Evolutionary conservation across 805 yeast genomes (phyloP).

Genomic region (Myxozyma geophila): DNA sequence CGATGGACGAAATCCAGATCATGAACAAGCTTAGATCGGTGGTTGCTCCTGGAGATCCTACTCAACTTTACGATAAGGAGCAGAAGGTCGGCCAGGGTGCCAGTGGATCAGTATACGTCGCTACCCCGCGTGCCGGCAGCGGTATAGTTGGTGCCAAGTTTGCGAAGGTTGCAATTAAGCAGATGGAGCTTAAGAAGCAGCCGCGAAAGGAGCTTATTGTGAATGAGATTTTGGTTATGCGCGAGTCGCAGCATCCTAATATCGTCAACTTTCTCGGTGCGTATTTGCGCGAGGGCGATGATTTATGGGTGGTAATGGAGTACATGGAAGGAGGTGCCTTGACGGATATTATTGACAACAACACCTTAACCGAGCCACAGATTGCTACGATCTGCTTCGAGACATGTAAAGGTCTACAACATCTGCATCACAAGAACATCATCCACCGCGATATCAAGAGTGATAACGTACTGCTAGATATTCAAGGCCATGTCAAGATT

Average conservation of each 20-base stretch:
- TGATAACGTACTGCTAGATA: slow-evolving; percentile 86
- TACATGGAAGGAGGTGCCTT: slow-evolving; percentile 99
- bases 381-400: slow-evolving; percentile 90
- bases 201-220: slow-evolving; percentile 94
- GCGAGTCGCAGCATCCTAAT: slow-evolving; percentile 90
- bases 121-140: slow-evolving; percentile 28
- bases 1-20: slow-evolving; percentile 70
- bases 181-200: slow-evolving; percentile 88
- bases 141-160: slow-evolving; percentile 9
- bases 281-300: slow-evolving; percentile 74
- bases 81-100: slow-evolving; percentile 89
- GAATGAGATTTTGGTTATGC: slow-evolving; percentile 95
- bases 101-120: slow-evolving; percentile 82
- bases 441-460: slow-evolving; percentile 97
- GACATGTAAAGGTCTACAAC: slow-evolving; percentile 87
- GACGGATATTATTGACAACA: slow-evolving; percentile 93
- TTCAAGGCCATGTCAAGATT: slow-evolving; percentile 83
- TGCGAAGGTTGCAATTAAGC: slow-evolving; percentile 86
- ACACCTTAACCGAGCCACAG: slow-evolving; percentile 80
- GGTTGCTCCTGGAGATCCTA: slow-evolving; percentile 86
- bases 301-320: slow-evolving; percentile 99
- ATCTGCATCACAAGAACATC: slow-evolving; percentile 86
- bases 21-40: slow-evolving; percentile 72
- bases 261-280: slow-evolving; percentile 95
- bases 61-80: slow-evolving; percentile 62